phyloP scores from a whole-genome alignment of 1,139 yeast genomes.

The Arxiozyma slooffiae region DNA sequence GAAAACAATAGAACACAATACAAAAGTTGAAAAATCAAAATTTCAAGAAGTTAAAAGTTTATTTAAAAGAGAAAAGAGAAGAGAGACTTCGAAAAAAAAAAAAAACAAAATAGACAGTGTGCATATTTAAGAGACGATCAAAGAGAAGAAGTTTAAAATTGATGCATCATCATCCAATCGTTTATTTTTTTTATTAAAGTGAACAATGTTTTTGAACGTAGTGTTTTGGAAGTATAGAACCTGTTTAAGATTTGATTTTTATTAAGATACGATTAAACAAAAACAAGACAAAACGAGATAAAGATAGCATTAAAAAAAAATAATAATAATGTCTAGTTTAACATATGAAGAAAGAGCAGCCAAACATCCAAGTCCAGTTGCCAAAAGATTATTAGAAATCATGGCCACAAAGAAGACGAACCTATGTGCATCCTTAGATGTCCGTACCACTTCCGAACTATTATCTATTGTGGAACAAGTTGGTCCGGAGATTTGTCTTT shows the following conservation, averaged over 20 bases:
- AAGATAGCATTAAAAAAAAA: too few species aligned
- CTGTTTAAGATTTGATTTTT: too few species aligned
- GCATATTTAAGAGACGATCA: too few species aligned
- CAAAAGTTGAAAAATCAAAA: too few species aligned
- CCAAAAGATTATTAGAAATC: slow-evolving; percentile 57
- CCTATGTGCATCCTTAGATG: slow-evolving; percentile 94
- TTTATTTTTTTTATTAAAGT: too few species aligned
- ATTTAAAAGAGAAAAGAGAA: neutral
- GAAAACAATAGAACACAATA: too few species aligned
- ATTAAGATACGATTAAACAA: too few species aligned
- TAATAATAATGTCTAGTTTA: slow-evolving; percentile 25
- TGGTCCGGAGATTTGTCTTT: slow-evolving; percentile 87
- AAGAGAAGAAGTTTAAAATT: too few species aligned
- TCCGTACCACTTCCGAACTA: slow-evolving; percentile 66
- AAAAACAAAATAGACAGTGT: too few species aligned
- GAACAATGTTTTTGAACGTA: neutral
- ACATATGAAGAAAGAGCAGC: slow-evolving; percentile 64
- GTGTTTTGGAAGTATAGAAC: too few species aligned
- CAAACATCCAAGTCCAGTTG: slow-evolving; percentile 67
- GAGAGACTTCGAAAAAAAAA: too few species aligned
- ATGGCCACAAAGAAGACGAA: slow-evolving; percentile 80
- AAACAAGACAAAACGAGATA: neutral
- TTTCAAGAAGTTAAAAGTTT: neutral
- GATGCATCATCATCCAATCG: too few species aligned
- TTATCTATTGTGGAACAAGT: slow-evolving; percentile 60